Percentiles rank a stretch among this genome's conserved stretches.
These are phyloP conservation scores for Sporothrix globosa DNA, from an alignment of 2,329 filamentous ascomycete genomes.

Conservation along the genomic window DNA sequence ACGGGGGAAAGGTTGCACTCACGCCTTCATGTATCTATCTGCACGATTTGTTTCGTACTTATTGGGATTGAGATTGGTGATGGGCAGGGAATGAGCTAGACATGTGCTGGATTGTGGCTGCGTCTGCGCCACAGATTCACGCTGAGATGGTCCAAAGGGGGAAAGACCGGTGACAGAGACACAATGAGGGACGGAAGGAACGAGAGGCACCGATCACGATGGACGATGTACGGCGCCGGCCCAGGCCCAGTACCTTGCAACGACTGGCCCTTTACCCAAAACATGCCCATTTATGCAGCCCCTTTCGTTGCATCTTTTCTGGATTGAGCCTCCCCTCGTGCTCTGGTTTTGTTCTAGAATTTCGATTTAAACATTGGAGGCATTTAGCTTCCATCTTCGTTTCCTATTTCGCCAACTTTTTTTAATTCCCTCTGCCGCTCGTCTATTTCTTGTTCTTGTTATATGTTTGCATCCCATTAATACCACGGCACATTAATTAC, in stretches of 20 bases:
- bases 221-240: constrained; percentile 7
- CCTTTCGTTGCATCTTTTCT: neutral
- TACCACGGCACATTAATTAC: neutral
- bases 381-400: neutral
- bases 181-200: neutral
- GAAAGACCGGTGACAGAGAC: neutral
- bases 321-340: neutral
- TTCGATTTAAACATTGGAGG: too few relatives aligned
- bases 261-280: constrained; percentile 8
- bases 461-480: neutral
- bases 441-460: neutral
- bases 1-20: constrained; percentile 17
- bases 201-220: constrained; percentile 5
- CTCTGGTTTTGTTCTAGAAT: constrained; percentile 5
- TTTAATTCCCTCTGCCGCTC: neutral
- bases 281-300: constrained; percentile 1
- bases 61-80: neutral
- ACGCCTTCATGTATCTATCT: neutral
- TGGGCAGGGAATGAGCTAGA: neutral
- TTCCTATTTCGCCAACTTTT: neutral
- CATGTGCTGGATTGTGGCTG: constrained; percentile 4
- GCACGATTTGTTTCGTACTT: neutral
- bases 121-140: constrained; percentile 2
- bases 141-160: neutral
- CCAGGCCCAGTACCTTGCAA: neutral